Percentiles rank a stretch among this genome's conserved stretches.
Conservation (phyloP, 768 basidiomycete genomes). For the Boletus reticulatus region DNA sequence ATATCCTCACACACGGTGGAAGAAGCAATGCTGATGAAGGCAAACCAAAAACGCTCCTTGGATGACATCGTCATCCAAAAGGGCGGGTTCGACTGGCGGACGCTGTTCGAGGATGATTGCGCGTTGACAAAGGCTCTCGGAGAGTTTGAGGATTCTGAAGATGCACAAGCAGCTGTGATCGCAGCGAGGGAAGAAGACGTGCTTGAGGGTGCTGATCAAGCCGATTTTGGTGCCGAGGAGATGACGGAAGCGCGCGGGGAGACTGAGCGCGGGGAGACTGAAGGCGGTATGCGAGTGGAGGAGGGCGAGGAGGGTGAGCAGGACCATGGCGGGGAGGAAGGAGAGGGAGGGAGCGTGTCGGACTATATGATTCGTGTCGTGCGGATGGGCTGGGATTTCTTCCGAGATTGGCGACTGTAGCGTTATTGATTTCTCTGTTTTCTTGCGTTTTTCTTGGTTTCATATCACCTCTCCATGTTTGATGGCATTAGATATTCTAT, state of each 20-base stretch:
- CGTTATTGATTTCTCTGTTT: background rate
- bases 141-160: conserved; percentile 86
- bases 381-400: conserved; percentile 61
- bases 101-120: conserved; percentile 63
- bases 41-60: conserved; percentile 94
- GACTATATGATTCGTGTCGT: conserved; percentile 84
- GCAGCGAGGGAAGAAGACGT: conserved; percentile 73
- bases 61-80: conserved; percentile 91
- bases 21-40: conserved; percentile 93
- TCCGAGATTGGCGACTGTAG: conserved; percentile 68
- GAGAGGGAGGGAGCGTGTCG: conserved; percentile 69
- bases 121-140: conserved; percentile 75
- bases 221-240: conserved; percentile 66
- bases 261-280: conserved; percentile 27
- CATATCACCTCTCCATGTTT: conserved; percentile 6
- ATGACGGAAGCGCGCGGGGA: conserved; percentile 26
- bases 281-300: conserved; percentile 27
- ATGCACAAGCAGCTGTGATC: conserved; percentile 75
- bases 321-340: conserved; percentile 37
- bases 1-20: conserved; percentile 89
- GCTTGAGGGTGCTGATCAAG: conserved; percentile 75
- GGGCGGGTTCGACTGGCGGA: conserved; percentile 94
- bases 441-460: background rate
- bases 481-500: conserved; percentile 10
- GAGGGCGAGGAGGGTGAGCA: conserved; percentile 40